These are phyloP conservation scores for Stentor coeruleus DNA, from an alignment of 73 alveolate species.

Conservation along the genomic window DNA sequence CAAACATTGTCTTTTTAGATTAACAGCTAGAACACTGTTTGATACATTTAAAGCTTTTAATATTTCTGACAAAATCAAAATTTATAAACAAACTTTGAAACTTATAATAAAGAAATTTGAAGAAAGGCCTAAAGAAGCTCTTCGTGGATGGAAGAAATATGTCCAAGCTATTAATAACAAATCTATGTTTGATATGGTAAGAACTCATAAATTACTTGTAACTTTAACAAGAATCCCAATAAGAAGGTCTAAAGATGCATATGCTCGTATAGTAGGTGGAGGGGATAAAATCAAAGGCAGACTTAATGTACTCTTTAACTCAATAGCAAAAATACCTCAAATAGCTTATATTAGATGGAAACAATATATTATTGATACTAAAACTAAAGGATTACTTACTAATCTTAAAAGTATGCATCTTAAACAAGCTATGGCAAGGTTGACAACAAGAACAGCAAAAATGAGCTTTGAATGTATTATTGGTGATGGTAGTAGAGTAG, in stretches of 20 bases:
- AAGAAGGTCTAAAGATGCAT: slow-evolving; percentile 2
- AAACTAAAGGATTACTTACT: not conserved
- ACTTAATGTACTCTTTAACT: not conserved
- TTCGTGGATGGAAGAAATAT: not conserved
- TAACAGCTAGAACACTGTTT: no score
- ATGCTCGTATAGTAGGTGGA: not conserved
- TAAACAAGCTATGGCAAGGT: not conserved
- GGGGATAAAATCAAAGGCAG: not conserved
- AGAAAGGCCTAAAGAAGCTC: not conserved
- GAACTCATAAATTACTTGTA: not conserved
- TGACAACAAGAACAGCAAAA: not conserved
- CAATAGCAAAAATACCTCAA: not conserved
- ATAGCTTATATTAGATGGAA: not conserved
- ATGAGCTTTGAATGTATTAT: not conserved
- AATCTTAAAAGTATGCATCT: not conserved
- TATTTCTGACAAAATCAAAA: no score
- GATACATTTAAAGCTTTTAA: no score
- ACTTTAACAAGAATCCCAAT: not conserved
- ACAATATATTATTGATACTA: not conserved
- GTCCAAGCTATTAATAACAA: not conserved
- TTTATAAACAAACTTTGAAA: no score
- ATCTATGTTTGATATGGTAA: not conserved
- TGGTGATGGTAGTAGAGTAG: slow-evolving; percentile 2
- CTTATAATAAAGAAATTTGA: no score
- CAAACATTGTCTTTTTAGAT: no score